Percentiles rank a stretch among this genome's conserved stretches.
phyloP scores from a whole-genome alignment of 1,139 yeast genomes.

The Yamadazyma mexicana region DNA sequence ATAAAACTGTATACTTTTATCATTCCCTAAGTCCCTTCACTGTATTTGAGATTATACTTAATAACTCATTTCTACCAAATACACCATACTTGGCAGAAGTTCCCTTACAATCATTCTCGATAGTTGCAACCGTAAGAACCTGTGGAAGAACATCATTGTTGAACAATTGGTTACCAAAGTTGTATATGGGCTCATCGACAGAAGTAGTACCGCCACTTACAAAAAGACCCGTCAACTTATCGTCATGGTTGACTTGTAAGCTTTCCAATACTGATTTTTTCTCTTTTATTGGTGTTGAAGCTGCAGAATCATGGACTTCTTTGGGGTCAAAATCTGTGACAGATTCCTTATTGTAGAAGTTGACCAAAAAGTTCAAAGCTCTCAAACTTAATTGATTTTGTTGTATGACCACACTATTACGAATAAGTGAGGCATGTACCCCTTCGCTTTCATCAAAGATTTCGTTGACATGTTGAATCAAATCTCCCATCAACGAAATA shows the following conservation, averaged over 20 bases:
- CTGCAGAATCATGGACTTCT: conserved; percentile 16
- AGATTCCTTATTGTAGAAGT: conserved; percentile 30
- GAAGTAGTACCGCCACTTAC: conserved; percentile 72
- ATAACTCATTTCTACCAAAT: conserved; percentile 75
- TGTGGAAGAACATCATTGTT: conserved; percentile 34
- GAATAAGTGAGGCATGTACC: conserved; percentile 76
- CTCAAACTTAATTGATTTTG: conserved; percentile 51
- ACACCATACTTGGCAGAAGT: conserved; percentile 71
- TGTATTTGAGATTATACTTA: conserved; percentile 45
- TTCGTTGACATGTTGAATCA: conserved; percentile 82
- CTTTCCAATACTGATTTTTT: conserved; percentile 4
- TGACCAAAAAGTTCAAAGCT: conserved; percentile 51
- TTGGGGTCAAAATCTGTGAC: conserved; percentile 24
- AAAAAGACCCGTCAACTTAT: conserved; percentile 39
- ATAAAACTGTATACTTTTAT: not conserved
- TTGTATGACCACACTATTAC: conserved; percentile 70
- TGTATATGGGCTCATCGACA: conserved; percentile 69
- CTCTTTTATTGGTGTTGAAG: conserved; percentile 14
- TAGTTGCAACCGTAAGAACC: conserved; percentile 64
- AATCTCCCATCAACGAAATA: conserved; percentile 73
- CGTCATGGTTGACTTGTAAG: conserved; percentile 1
- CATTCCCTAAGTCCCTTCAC: conserved; percentile 1
- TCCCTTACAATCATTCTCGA: conserved; percentile 34
- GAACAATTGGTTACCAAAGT: conserved; percentile 51
- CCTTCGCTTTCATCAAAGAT: conserved; percentile 58